Base-by-base conservation (phyloP, 2,329 filamentous ascomycete species). In the Ceratocystis eucalypticola region DNA sequence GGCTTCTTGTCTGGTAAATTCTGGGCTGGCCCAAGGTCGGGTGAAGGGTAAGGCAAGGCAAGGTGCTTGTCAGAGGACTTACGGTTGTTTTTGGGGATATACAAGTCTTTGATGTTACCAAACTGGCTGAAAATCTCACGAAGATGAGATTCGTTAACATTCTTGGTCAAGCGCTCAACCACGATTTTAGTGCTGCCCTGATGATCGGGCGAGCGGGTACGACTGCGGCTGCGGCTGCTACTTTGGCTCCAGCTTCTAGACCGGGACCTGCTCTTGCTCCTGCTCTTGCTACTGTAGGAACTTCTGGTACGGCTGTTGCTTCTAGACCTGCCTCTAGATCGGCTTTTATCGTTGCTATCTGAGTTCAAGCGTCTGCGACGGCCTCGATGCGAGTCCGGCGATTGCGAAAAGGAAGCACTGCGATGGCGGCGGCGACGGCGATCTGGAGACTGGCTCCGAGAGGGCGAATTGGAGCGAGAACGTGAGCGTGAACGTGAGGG, bases 121-220 rank as follows among this genome's bases (percentile, higher is more conserved):
- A 94, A 99, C 46, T 84, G 82, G 62, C 89, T 88, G 74, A 99
- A 99, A 68, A 99, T 96, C 74, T 99, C 94, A 70, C 85, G 83
- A 5, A 99, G 79, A 72, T 99, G 94, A 20, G 84, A 83, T 74
- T 93, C 89, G 67, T 89, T 95, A 71, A 99, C 88, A 72, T 96
- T 97, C 75, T 95, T 96, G 3, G 93, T 96, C 72, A 99, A 81
- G 69, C 95, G 92, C 76, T 99, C 94, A 61, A 99, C 88, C 20
- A 99, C 91, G 74, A 99, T 92, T 89, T 96, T 71, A 2, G 41
- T 6, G 20, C 20, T 62, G 55, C 30, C 25, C 45, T 62, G 25
- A 53, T 30, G 28, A 33, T 59, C 55, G n/a, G 55, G 30, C 12
- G 30, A 59, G 8, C 74, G 72, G 67, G 75, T 76, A 66, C 74